phyloP scores from a whole-genome alignment of 2,329 filamentous ascomycete species.

The Hawksworthiomyces lignivorus region DNA sequence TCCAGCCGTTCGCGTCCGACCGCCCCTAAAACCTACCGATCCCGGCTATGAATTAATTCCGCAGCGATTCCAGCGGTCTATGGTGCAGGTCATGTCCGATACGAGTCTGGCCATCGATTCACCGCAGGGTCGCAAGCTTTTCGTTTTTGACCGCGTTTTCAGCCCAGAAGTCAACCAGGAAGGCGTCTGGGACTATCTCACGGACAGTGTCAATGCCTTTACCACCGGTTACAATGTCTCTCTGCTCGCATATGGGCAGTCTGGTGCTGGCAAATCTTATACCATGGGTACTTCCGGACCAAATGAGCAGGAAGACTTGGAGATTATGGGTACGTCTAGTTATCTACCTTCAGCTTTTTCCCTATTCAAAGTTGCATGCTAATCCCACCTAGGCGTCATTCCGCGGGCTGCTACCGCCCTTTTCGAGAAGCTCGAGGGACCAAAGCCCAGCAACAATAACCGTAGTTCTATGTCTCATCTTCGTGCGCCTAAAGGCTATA shows the following conservation, averaged over 20 bases:
- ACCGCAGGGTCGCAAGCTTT: slow-evolving; percentile 85
- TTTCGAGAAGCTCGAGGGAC: slow-evolving; percentile 75
- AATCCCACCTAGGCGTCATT: slow-evolving; percentile 64
- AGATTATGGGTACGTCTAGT: slow-evolving; percentile 78
- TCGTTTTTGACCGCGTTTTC: slow-evolving; percentile 95
- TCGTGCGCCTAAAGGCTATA: slow-evolving; percentile 72
- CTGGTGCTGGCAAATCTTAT: slow-evolving; percentile 94
- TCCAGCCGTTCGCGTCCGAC: slow-evolving; percentile 90
- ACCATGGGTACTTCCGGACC: slow-evolving; percentile 97
- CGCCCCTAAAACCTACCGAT: slow-evolving; percentile 72
- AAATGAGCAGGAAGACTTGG: slow-evolving; percentile 60
- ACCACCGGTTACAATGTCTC: slow-evolving; percentile 98
- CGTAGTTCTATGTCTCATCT: slow-evolving; percentile 69
- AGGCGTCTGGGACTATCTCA: slow-evolving; percentile 88
- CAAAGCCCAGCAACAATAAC: slow-evolving; percentile 35
- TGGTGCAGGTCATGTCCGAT: slow-evolving; percentile 79
- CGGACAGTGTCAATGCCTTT: slow-evolving; percentile 83
- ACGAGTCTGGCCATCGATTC: slow-evolving; percentile 86
- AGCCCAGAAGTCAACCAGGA: slow-evolving; percentile 75
- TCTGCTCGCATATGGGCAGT: slow-evolving; percentile 92
- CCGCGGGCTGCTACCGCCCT: slow-evolving; percentile 79
- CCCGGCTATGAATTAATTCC: slow-evolving; percentile 93
- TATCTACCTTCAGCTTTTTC: too few relatives aligned
- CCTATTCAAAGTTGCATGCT: too few relatives aligned
- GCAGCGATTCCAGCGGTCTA: slow-evolving; percentile 86